A percentile compares a stretch with the other conserved stretches of the same genome.
These are phyloP conservation scores for Lophiotrema nucula DNA, from an alignment of 495 filamentous ascomycete species.

Conservation along the genomic window DNA sequence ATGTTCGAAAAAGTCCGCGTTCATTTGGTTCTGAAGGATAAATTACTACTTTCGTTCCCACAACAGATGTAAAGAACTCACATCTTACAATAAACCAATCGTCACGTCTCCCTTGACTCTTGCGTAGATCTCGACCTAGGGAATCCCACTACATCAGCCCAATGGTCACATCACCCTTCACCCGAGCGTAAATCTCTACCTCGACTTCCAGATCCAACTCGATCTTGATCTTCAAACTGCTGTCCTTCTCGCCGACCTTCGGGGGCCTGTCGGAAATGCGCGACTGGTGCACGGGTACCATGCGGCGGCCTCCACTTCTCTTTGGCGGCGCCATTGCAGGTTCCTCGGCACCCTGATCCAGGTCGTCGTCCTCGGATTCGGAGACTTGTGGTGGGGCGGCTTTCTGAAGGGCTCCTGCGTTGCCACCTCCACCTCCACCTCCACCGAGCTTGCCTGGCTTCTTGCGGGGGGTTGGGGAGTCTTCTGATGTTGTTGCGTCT, in stretches of 20 bases:
- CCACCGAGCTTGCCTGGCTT: conserved; percentile 9
- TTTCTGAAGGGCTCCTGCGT: conserved; percentile 2
- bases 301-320: conserved; percentile 13
- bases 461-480: conserved; percentile 8
- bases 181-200: conserved; percentile 31
- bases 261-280: conserved; percentile 34
- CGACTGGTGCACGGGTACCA: conserved; percentile 37
- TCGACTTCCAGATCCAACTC: conserved; percentile 36
- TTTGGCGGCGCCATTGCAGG: not conserved
- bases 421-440: no score
- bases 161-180: conserved; percentile 34
- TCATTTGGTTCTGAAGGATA: no score
- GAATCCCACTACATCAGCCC: conserved; percentile 33
- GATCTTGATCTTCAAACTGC: conserved; percentile 39
- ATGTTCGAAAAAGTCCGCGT: no score
- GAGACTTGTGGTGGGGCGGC: conserved; percentile 17
- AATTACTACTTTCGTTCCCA: no score
- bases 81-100: no score
- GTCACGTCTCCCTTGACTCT: no score
- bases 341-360: conserved; percentile 7
- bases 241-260: conserved; percentile 30
- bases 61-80: no score
- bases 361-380: conserved; percentile 20
- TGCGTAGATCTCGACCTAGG: no score
- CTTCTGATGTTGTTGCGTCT: conserved; percentile 26